These are phyloP conservation scores for Candida saitoana DNA, from an alignment of 805 yeast species.

Conservation along the genomic window DNA sequence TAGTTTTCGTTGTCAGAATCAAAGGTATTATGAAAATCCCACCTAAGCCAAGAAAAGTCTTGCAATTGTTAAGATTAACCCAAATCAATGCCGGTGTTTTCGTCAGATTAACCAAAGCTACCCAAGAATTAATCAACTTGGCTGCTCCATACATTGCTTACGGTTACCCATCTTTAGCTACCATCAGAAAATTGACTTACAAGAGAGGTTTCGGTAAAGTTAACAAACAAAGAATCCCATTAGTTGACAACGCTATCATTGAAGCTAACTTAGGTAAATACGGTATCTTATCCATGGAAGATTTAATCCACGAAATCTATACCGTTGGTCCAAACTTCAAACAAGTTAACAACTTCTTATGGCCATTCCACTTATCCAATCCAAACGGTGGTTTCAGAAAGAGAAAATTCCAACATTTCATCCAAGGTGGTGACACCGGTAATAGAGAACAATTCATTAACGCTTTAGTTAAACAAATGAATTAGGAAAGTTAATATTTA, in stretches of 20 bases:
- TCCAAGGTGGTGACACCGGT: conserved; percentile 98
- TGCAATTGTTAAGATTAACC: conserved; percentile 87
- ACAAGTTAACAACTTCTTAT: conserved; percentile 96
- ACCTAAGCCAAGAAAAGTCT: conserved; percentile 98
- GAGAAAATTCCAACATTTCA: conserved; percentile 94
- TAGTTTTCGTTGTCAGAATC: conserved; percentile 95
- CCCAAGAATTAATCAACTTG: conserved; percentile 84
- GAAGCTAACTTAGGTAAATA: conserved; percentile 86
- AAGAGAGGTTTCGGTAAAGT: conserved; percentile 98
- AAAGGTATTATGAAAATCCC: conserved; percentile 99
- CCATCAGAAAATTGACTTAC: conserved; percentile 90
- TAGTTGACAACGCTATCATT: conserved; percentile 81
- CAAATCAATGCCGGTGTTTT: conserved; percentile 95
- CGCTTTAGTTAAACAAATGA: conserved; percentile 90
- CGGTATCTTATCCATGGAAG: conserved; percentile 90
- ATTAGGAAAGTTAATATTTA: conserved; percentile 46
- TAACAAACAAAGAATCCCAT: conserved; percentile 91
- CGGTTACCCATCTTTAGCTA: conserved; percentile 94
- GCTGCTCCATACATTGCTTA: conserved; percentile 96
- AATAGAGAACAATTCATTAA: conserved; percentile 96
- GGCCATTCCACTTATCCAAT: conserved; percentile 97
- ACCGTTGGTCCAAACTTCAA: conserved; percentile 98
- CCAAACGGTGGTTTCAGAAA: conserved; percentile 98
- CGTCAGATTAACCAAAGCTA: conserved; percentile 94
- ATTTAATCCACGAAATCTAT: conserved; percentile 92